phyloP scores from a whole-genome alignment of 1,139 yeast species.

The Meyerozyma athensensis region DNA sequence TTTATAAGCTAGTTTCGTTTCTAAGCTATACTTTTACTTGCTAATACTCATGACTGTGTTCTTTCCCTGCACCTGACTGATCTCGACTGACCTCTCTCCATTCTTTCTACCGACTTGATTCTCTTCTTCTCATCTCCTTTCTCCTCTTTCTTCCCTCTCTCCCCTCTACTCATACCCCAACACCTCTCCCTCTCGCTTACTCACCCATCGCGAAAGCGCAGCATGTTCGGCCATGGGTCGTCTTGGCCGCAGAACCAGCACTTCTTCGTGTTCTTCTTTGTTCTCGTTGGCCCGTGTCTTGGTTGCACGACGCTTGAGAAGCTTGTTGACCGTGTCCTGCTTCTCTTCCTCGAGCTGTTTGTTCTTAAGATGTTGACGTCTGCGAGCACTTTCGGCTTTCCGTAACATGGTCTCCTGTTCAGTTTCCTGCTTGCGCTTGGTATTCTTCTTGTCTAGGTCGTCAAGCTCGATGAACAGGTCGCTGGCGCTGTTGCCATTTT shows the following conservation, averaged over 20 bases:
- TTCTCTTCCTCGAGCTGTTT: conserved; percentile 88
- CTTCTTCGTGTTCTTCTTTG: conserved; percentile 31
- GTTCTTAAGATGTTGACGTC: conserved; percentile 80
- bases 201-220: conserved; percentile 31
- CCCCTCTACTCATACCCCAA: background rate
- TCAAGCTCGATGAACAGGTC: conserved; percentile 9
- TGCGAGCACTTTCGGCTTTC: conserved; percentile 84
- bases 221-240: conserved; percentile 35
- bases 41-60: no score
- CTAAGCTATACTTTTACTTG: no score
- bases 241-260: conserved; percentile 24
- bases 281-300: conserved; percentile 47
- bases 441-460: conserved; percentile 34
- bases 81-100: no score
- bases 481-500: conserved; percentile 10
- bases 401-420: conserved; percentile 81
- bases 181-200: conserved; percentile 1
- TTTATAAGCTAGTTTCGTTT: no score
- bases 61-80: no score
- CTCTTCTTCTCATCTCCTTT: background rate
- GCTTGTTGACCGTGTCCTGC: conserved; percentile 80
- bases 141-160: background rate
- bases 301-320: conserved; percentile 77
- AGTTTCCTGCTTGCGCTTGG: conserved; percentile 41
- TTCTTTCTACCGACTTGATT: background rate